phyloP scores from a whole-genome alignment of 2,329 filamentous ascomycete species.

The Sphaceloma murrayae region DNA sequence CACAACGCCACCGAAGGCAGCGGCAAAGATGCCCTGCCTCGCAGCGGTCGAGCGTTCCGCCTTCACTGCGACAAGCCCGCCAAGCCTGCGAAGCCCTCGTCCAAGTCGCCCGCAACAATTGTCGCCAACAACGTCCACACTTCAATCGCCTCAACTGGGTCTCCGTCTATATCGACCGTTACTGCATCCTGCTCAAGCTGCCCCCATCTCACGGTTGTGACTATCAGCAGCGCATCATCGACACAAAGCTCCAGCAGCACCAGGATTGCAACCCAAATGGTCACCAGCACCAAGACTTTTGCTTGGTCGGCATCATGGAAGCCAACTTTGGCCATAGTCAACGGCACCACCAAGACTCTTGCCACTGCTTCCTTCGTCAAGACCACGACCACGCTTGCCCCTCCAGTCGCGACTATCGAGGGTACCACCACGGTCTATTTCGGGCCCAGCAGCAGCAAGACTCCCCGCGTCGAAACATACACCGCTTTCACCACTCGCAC shows the following conservation, averaged over 20 bases:
- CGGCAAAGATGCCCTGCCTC: neutral
- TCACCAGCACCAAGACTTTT: neutral
- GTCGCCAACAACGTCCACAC: neutral
- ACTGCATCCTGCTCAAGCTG: neutral
- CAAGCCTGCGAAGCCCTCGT: neutral
- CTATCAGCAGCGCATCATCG: neutral
- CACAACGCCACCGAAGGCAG: neutral
- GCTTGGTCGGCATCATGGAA: neutral
- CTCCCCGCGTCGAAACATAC: neutral
- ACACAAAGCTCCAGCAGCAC: neutral
- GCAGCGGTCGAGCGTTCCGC: neutral
- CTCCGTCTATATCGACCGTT: too few relatives aligned
- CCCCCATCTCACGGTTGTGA: neutral
- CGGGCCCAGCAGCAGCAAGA: neutral
- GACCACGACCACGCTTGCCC: neutral
- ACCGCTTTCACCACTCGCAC: too few relatives aligned
- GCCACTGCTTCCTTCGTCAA: neutral
- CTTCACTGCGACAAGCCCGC: conserved; percentile 1
- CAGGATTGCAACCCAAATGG: too few relatives aligned
- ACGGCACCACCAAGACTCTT: neutral
- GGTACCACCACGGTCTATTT: conserved; percentile 12
- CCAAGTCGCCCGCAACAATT: neutral
- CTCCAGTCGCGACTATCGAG: conserved; percentile 6
- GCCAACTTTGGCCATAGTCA: neutral
- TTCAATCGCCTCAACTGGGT: neutral